Conservation (phyloP, 441 rosid species). For the Melastoma candidum region DNA sequence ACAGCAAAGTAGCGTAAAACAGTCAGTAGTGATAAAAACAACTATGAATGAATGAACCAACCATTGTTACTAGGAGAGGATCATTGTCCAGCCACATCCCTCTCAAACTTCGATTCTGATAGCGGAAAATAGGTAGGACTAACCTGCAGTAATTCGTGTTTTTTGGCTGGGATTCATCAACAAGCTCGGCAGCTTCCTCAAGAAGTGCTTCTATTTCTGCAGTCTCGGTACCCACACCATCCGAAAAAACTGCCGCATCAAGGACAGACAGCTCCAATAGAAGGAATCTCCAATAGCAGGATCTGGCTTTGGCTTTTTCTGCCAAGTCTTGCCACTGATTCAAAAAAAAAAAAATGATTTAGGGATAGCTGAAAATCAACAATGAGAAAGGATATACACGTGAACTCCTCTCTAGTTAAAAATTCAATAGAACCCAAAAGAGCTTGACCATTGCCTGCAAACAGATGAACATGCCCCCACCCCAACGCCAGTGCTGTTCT, state of each 20-base stretch:
- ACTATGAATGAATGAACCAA: slow-evolving; percentile 1
- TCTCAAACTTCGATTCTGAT: not conserved
- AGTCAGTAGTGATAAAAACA: too few species aligned
- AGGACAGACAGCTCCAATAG: slow-evolving; percentile 60
- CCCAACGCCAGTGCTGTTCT: not conserved
- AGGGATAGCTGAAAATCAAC: too few species aligned
- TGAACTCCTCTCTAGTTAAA: too few species aligned
- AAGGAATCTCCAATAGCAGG: slow-evolving; percentile 87
- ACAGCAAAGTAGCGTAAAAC: not conserved
- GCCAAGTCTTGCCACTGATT: slow-evolving; percentile 85
- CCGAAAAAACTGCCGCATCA: slow-evolving; percentile 50
- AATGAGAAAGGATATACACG: too few species aligned
- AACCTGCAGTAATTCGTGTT: slow-evolving; percentile 83
- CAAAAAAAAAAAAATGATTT: not conserved
- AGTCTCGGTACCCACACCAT: slow-evolving; percentile 41
- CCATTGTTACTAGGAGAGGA: not conserved
- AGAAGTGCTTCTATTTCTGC: slow-evolving; percentile 78
- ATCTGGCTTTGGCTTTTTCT: slow-evolving; percentile 52
- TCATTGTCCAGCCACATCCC: too few species aligned
- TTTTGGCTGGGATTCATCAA: slow-evolving; percentile 58
- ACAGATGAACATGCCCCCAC: not conserved
- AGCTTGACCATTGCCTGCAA: too few species aligned
- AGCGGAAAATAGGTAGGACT: not conserved
- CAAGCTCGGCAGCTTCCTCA: slow-evolving; percentile 95
- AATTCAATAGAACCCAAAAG: too few species aligned